These are phyloP conservation scores for Ceratobasidium sp. DNA, from an alignment of 1,284 basidiomycete genomes.

Conservation along the genomic window DNA sequence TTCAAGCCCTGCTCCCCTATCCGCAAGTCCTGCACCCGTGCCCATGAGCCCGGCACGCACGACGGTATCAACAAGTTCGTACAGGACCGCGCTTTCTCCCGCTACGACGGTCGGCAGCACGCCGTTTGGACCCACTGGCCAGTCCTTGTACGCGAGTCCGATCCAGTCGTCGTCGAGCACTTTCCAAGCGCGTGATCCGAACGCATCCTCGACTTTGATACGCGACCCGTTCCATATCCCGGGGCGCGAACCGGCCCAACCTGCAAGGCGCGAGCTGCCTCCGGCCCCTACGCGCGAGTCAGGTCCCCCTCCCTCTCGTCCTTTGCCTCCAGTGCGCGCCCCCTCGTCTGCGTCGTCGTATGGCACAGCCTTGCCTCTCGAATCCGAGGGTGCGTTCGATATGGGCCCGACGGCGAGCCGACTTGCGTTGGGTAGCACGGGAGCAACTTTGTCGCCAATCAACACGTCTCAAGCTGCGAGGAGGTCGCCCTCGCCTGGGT, in stretches of 20 bases:
- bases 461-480: not conserved
- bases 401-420: conserved; percentile 1
- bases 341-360: conserved; percentile 33
- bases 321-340: conserved; percentile 8
- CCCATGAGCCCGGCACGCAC: not conserved
- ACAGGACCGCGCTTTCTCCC: not conserved
- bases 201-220: too few relatives aligned
- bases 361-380: conserved; percentile 31
- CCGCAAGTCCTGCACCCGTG: conserved; percentile 16
- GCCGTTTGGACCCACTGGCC: too few relatives aligned
- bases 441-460: conserved; percentile 7
- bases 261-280: too few relatives aligned
- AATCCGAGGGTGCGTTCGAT: conserved; percentile 28
- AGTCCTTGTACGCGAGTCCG: too few relatives aligned
- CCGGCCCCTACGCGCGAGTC: not conserved
- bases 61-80: not conserved
- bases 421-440: conserved; percentile 23
- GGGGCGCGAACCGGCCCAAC: too few relatives aligned
- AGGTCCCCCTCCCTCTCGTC: not conserved
- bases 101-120: too few relatives aligned
- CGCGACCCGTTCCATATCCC: too few relatives aligned
- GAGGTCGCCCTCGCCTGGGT: conserved; percentile 2
- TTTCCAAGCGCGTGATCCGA: too few relatives aligned
- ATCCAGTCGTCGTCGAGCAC: too few relatives aligned
- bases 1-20: not conserved